Conservation (phyloP, 495 filamentous ascomycete species). For the Penicillium malachiteum region DNA sequence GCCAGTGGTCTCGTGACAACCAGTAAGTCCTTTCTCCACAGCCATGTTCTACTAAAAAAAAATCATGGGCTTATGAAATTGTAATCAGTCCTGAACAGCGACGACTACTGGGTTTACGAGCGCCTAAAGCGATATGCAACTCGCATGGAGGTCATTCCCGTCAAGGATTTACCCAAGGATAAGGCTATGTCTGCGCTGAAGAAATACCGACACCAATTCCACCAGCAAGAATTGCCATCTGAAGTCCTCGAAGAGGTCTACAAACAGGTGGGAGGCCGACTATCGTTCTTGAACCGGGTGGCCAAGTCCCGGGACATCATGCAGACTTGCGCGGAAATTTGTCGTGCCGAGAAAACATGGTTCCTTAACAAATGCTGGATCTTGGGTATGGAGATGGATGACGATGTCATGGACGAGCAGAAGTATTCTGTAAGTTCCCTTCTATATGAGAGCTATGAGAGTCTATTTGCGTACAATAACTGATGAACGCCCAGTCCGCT, state of each 20-base stretch:
- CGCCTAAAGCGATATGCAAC: slow-evolving; percentile 85
- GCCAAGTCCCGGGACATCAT: slow-evolving; percentile 79
- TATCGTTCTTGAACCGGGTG: slow-evolving; percentile 82
- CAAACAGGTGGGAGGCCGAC: slow-evolving; percentile 76
- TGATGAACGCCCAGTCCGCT: slow-evolving; percentile 57
- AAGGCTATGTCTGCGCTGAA: slow-evolving; percentile 72
- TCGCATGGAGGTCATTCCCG: slow-evolving; percentile 84
- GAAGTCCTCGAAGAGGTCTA: slow-evolving; percentile 74
- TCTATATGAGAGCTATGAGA: background rate
- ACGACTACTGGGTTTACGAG: slow-evolving; percentile 99
- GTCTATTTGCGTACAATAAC: background rate
- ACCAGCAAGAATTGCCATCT: slow-evolving; percentile 51
- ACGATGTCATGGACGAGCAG: slow-evolving; percentile 99
- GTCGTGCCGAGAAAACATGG: slow-evolving; percentile 84
- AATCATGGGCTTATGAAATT: too few relatives aligned
- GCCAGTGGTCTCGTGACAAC: slow-evolving; percentile 84
- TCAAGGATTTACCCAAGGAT: slow-evolving; percentile 74
- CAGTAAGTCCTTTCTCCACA: slow-evolving; percentile 23
- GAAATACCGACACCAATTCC: slow-evolving; percentile 72
- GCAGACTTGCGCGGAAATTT: slow-evolving; percentile 74
- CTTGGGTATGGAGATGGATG: slow-evolving; percentile 89
- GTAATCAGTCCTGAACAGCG: slow-evolving; percentile 72
- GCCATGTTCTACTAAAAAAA: background rate
- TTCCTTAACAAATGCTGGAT: slow-evolving; percentile 95
- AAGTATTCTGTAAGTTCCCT: slow-evolving; percentile 73